Conservation (phyloP, 73 alveolate species). For the Paramecium bursaria region DNA sequence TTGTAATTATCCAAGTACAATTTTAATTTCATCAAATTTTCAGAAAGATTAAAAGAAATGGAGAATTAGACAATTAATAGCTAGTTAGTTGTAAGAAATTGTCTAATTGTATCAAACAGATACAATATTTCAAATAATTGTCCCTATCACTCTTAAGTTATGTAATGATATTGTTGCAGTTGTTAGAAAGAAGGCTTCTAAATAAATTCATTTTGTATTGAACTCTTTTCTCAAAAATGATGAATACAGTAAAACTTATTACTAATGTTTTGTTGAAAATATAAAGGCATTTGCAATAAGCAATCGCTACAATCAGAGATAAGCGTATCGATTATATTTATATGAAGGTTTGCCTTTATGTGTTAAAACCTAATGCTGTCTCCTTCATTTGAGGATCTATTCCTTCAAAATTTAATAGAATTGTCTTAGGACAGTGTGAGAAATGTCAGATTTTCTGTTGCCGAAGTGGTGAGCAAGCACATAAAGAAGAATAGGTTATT, state of each 20-base stretch:
- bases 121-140: constrained; percentile 58
- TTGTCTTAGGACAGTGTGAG: constrained; percentile 18
- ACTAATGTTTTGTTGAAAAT: constrained; percentile 37
- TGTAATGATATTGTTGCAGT: constrained; percentile 53
- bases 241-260: neutral
- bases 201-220: constrained; percentile 22
- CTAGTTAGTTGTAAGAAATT: constrained; percentile 53
- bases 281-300: constrained; percentile 34
- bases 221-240: constrained; percentile 8
- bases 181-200: constrained; percentile 25
- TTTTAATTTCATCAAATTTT: neutral
- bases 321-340: neutral
- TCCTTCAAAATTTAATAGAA: neutral
- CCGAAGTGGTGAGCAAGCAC: too few relatives aligned
- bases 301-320: constrained; percentile 20
- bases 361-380: neutral
- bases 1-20: constrained; percentile 33
- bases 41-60: constrained; percentile 68
- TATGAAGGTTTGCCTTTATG: constrained; percentile 37
- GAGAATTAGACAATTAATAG: constrained; percentile 70
- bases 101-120: constrained; percentile 48
- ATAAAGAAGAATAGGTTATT: too few relatives aligned
- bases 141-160: constrained; percentile 66
- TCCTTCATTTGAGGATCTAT: neutral
- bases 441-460: constrained; percentile 41